These are phyloP conservation scores for Mycena vulgaris DNA, from an alignment of 768 basidiomycete species.

Conservation along the genomic window DNA sequence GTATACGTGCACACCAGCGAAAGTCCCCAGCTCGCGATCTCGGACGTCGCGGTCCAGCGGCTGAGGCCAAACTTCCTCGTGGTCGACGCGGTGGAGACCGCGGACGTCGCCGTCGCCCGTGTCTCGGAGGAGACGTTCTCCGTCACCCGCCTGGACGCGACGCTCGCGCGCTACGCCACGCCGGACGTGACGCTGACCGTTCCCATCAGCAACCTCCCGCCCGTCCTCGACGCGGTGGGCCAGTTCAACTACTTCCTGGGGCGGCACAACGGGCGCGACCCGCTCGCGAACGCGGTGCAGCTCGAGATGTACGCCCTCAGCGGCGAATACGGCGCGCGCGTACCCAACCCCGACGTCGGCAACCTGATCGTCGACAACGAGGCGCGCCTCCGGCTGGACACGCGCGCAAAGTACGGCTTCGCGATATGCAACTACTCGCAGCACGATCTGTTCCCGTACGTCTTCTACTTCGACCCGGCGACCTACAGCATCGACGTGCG, in stretches of 20 bases:
- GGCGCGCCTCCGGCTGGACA: conserved; percentile 17
- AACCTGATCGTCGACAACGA: conserved; percentile 25
- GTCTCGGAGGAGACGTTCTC: neutral
- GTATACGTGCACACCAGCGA: conserved; percentile 20
- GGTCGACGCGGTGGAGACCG: conserved; percentile 19
- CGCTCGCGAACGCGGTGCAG: conserved; percentile 8
- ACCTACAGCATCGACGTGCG: conserved; percentile 35
- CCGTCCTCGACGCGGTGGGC: conserved; percentile 28
- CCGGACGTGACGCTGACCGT: conserved; percentile 9
- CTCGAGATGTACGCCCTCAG: conserved; percentile 32
- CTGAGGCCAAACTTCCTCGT: conserved; percentile 12
- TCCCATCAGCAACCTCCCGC: neutral
- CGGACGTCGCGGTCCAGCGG: conserved; percentile 4
- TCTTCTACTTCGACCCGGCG: conserved; percentile 37
- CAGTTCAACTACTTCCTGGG: conserved; percentile 34
- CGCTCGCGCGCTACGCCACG: conserved; percentile 4
- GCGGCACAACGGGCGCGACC: conserved; percentile 5
- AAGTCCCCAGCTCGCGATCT: neutral
- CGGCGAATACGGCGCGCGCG: conserved; percentile 22
- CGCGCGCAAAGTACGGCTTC: conserved; percentile 32
- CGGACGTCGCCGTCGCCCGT: conserved; percentile 25
- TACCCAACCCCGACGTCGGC: conserved; percentile 26
- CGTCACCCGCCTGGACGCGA: conserved; percentile 25
- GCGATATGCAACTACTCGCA: conserved; percentile 33
- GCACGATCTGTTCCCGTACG: conserved; percentile 33